Percentiles rank a stretch among this genome's conserved stretches.
Evolutionary conservation across 305 asterid genomes (phyloP).

Genomic region (Ruellia speciosa): DNA sequence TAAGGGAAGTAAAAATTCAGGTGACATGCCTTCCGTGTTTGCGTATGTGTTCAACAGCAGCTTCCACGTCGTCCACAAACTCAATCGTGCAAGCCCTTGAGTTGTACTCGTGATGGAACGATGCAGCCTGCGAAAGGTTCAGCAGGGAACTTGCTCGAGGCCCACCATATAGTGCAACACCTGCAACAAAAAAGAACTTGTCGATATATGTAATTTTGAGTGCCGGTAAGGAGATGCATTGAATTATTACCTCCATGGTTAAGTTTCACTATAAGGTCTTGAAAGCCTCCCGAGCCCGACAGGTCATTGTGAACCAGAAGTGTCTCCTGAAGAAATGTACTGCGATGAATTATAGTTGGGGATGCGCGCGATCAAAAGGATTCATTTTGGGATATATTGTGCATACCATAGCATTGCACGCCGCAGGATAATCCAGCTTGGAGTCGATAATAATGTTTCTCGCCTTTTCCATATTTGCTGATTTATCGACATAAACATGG

Average conservation of each 20-base stretch:
- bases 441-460: slow-evolving; percentile 68
- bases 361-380: too few species aligned
- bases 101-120: slow-evolving; percentile 92
- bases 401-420: slow-evolving; percentile 78
- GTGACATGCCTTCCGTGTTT: slow-evolving; percentile 73
- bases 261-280: slow-evolving; percentile 72
- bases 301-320: slow-evolving; percentile 92
- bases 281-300: slow-evolving; percentile 46
- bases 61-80: slow-evolving; percentile 85
- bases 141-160: slow-evolving; percentile 68
- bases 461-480: slow-evolving; percentile 76
- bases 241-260: too few species aligned
- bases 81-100: slow-evolving; percentile 93
- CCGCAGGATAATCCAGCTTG: slow-evolving; percentile 74
- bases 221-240: too few species aligned
- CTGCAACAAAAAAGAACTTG: too few species aligned
- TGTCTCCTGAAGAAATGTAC: too few species aligned
- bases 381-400: too few species aligned
- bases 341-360: too few species aligned
- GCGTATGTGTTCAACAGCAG: slow-evolving; percentile 90
- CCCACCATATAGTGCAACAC: slow-evolving; percentile 69
- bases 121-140: slow-evolving; percentile 63
- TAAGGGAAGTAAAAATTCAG: slow-evolving; percentile 8
- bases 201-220: too few species aligned
- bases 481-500: slow-evolving; percentile 85